Evolutionary conservation across 352 stramenopile genomes (phyloP).

Genomic region (Globisporangium sylvaticum): DNA sequence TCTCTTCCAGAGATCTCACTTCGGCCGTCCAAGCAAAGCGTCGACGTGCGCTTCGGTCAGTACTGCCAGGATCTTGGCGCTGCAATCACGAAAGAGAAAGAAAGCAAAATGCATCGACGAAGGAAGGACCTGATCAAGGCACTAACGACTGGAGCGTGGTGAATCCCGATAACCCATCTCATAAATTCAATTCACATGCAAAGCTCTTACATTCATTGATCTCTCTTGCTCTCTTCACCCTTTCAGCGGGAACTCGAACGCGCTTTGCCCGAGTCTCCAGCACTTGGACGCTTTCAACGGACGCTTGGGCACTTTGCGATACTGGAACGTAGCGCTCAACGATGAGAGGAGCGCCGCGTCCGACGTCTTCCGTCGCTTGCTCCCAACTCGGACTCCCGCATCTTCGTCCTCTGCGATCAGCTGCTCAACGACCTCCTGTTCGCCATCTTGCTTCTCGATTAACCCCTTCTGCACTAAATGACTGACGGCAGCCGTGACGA

Average conservation of each 20-base stretch:
- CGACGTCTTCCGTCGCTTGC: slow-evolving; percentile 24
- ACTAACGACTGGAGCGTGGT: slow-evolving; percentile 28
- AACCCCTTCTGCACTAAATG: slow-evolving; percentile 47
- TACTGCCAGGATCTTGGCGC: slow-evolving; percentile 23
- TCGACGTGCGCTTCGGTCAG: slow-evolving; percentile 19
- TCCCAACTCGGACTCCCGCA: not conserved
- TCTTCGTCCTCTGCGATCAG: slow-evolving; percentile 11
- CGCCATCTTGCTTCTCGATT: slow-evolving; percentile 39
- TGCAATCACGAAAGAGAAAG: slow-evolving; percentile 21
- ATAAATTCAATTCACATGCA: slow-evolving; percentile 6
- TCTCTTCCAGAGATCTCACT: slow-evolving; percentile 13
- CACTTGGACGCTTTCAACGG: slow-evolving; percentile 72
- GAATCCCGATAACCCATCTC: not conserved
- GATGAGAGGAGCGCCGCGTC: slow-evolving; percentile 1
- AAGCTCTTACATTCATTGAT: slow-evolving; percentile 31
- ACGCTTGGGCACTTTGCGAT: slow-evolving; percentile 63
- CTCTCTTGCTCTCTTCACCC: slow-evolving; percentile 16
- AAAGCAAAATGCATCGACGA: slow-evolving; percentile 34
- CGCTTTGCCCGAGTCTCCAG: slow-evolving; percentile 48
- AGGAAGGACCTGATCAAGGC: slow-evolving; percentile 46
- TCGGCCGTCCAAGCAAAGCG: slow-evolving; percentile 15
- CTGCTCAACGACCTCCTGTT: not conserved
- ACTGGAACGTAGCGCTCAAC: slow-evolving; percentile 15
- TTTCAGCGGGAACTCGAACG: slow-evolving; percentile 29
- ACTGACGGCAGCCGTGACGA: slow-evolving; percentile 54